A percentile compares a stretch with the other conserved stretches of the same genome.
These are phyloP conservation scores for Adansonia digitata DNA, from an alignment of 345 rosid species.

Conservation along the genomic window DNA sequence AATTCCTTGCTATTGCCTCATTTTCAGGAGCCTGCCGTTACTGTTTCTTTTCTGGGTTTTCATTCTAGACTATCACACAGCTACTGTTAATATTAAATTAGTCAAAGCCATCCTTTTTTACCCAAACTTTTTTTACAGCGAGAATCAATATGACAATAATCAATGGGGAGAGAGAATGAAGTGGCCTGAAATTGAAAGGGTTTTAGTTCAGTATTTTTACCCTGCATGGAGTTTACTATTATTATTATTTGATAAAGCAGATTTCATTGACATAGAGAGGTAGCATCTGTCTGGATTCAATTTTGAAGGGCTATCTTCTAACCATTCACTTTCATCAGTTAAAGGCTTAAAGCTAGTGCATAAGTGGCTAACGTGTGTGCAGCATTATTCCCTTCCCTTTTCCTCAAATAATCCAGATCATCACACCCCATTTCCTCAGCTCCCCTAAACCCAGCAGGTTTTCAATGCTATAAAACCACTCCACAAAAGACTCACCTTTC, in stretches of 20 bases:
- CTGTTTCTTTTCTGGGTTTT: not conserved
- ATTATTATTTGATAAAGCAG: not conserved
- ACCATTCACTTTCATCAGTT: no score
- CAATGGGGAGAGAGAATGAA: not conserved
- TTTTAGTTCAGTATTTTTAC: not conserved
- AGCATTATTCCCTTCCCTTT: no score
- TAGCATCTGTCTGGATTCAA: not conserved
- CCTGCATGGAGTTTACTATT: no score
- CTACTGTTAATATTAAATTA: slow-evolving; percentile 72
- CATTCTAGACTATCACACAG: not conserved
- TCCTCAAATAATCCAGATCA: no score
- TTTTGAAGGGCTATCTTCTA: not conserved
- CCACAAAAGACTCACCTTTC: no score
- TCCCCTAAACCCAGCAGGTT: no score
- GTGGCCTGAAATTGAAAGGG: not conserved
- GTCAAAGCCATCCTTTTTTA: slow-evolving; percentile 54
- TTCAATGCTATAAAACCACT: no score
- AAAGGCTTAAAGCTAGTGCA: no score
- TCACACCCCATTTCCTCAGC: no score
- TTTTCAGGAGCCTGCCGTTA: not conserved
- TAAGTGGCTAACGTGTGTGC: no score
- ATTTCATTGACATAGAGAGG: not conserved
- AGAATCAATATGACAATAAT: not conserved
- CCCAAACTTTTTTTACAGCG: not conserved
- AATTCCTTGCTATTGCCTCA: not conserved